These are phyloP conservation scores for Aspergillus hiratsukae DNA, from an alignment of 2,329 filamentous ascomycete species.

Conservation along the genomic window DNA sequence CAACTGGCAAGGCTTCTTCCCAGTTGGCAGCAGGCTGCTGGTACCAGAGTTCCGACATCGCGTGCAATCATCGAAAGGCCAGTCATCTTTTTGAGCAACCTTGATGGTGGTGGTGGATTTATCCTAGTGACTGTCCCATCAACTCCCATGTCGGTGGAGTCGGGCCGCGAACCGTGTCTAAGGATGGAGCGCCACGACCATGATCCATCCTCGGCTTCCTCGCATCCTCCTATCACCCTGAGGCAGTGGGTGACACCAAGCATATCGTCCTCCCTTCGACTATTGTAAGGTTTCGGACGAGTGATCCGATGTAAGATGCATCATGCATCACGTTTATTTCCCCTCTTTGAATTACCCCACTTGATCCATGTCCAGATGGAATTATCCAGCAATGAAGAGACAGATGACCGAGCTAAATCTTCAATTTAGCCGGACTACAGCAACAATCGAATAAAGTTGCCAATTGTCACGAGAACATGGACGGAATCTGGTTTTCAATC, in stretches of 20 bases:
- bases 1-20: conserved; percentile 44
- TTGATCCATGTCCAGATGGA: background rate
- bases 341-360: background rate
- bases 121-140: background rate
- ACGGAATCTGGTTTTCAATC: background rate
- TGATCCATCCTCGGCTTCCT: too few species aligned
- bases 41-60: conserved; percentile 27
- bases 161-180: background rate
- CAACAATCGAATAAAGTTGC: background rate
- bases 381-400: background rate
- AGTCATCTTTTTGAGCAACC: background rate
- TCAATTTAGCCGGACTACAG: background rate
- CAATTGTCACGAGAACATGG: background rate
- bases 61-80: background rate
- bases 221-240: too few species aligned
- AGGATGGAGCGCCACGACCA: too few species aligned
- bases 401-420: background rate
- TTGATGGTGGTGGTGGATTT: background rate
- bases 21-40: conserved; percentile 25
- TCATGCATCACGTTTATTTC: background rate
- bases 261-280: too few species aligned
- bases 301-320: background rate
- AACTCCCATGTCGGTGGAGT: background rate
- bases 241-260: too few species aligned
- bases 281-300: background rate